These are phyloP conservation scores for Trypanosoma cruzi DNA, from an alignment of 208 protist species.

Conservation along the genomic window DNA sequence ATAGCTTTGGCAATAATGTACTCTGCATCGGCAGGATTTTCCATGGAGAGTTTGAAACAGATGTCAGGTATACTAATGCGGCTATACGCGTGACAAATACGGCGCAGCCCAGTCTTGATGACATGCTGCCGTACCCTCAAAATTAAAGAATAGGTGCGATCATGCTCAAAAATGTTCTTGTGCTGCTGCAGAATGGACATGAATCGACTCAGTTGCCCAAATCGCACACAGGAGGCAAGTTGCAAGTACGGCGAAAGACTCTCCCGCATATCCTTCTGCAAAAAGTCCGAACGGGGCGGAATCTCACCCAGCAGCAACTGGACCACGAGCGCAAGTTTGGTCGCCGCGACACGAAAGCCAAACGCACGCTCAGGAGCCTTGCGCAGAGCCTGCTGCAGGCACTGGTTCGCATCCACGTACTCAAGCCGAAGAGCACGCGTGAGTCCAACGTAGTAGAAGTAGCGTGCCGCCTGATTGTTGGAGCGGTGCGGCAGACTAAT, in stretches of 20 bases:
- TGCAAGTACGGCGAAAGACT: conserved; percentile 94
- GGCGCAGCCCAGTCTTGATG: conserved; percentile 97
- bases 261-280: conserved; percentile 87
- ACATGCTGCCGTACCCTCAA: conserved; percentile 97
- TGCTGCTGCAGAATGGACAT: conserved; percentile 93
- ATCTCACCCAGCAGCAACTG: conserved; percentile 98
- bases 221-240: conserved; percentile 94
- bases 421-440: conserved; percentile 97
- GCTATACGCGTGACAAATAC: conserved; percentile 97
- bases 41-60: conserved; percentile 96
- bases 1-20: conserved; percentile 99
- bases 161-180: conserved; percentile 89
- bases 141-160: conserved; percentile 96
- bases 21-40: conserved; percentile 95
- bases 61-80: conserved; percentile 97
- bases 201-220: conserved; percentile 95
- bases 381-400: conserved; percentile 94
- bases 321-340: conserved; percentile 96
- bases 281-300: conserved; percentile 93
- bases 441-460: conserved; percentile 95
- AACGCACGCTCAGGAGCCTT: conserved; percentile 96
- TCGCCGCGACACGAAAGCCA: conserved; percentile 93
- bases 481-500: conserved; percentile 76
- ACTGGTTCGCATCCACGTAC: conserved; percentile 95
- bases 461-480: conserved; percentile 95